Percentiles rank a stretch among this genome's conserved stretches.
phyloP scores from a whole-genome alignment of 2,329 filamentous ascomycete species.

The Leptographium flavum region DNA sequence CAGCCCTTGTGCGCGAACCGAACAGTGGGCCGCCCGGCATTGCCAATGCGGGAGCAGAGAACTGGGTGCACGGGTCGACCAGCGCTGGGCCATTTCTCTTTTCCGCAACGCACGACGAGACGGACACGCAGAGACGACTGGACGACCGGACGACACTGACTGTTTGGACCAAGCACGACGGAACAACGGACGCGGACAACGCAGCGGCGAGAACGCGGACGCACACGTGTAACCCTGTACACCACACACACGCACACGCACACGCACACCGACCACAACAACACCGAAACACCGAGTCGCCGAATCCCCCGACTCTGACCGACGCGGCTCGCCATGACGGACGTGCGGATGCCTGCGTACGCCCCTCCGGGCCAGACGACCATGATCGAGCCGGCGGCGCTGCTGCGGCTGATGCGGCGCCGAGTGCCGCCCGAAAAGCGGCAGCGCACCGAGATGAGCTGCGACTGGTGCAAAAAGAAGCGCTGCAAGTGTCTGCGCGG shows the following conservation, averaged over 20 bases:
- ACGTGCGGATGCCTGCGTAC: neutral
- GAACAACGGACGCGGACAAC: no score
- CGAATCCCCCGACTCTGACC: neutral
- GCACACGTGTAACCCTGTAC: no score
- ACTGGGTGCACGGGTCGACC: neutral
- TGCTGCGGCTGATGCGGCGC: slow-evolving; percentile 11
- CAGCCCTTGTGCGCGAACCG: neutral
- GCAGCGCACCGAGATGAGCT: slow-evolving; percentile 13
- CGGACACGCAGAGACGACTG: no score
- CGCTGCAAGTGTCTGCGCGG: slow-evolving; percentile 12
- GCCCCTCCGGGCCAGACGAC: neutral
- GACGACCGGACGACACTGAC: no score
- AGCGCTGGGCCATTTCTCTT: neutral
- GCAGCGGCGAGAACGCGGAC: no score
- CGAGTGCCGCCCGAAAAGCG: slow-evolving; percentile 12
- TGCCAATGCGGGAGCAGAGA: neutral
- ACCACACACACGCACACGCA: no score
- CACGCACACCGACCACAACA: no score
- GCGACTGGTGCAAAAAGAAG: slow-evolving; percentile 13
- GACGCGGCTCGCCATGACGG: neutral
- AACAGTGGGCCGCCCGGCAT: neutral
- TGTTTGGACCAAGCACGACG: no score
- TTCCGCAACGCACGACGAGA: no score
- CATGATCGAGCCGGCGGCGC: slow-evolving; percentile 6
- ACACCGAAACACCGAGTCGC: no score